phyloP scores from a whole-genome alignment of 192 early-diverging fungal genomes.

The Kickxella alabastrina region DNA sequence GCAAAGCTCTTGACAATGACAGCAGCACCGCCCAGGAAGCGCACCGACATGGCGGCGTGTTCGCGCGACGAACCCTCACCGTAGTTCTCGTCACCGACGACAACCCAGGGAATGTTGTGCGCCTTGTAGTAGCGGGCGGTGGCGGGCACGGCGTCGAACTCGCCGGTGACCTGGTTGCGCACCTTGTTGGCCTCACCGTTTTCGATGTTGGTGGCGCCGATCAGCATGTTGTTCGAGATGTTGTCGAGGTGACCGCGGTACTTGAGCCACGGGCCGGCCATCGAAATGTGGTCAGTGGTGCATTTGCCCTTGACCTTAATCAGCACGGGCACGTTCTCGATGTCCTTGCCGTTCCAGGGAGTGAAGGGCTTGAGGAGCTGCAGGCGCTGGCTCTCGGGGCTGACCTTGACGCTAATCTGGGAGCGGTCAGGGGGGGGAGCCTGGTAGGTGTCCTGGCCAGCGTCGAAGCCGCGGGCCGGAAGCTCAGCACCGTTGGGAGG shows the following conservation, averaged over 20 bases:
- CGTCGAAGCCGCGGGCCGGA: slow-evolving; percentile 89
- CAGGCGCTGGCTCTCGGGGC: slow-evolving; percentile 83
- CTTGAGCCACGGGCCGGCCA: slow-evolving; percentile 88
- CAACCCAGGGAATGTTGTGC: slow-evolving; percentile 80
- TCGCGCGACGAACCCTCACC: slow-evolving; percentile 99
- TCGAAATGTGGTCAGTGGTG: slow-evolving; percentile 98
- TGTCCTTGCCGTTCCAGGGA: slow-evolving; percentile 88
- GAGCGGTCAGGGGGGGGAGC: slow-evolving; percentile 83
- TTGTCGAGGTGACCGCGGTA: slow-evolving; percentile 99
- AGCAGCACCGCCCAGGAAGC: slow-evolving; percentile 90
- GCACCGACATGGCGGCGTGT: slow-evolving; percentile 96
- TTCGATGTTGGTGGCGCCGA: slow-evolving; percentile 91
- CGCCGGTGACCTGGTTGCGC: slow-evolving; percentile 67
- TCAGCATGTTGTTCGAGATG: slow-evolving; percentile 99
- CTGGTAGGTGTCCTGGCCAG: slow-evolving; percentile 93
- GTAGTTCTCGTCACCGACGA: slow-evolving; percentile 99
- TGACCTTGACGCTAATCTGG: slow-evolving; percentile 69
- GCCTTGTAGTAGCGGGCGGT: slow-evolving; percentile 96
- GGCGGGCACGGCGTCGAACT: slow-evolving; percentile 88
- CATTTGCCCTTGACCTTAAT: slow-evolving; percentile 98
- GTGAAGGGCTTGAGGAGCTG: slow-evolving; percentile 85
- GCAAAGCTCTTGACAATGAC: slow-evolving; percentile 97
- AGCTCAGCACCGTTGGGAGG: slow-evolving; percentile 84
- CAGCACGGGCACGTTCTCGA: slow-evolving; percentile 75
- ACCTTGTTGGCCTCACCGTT: slow-evolving; percentile 74